Evolutionary conservation across 2,329 filamentous ascomycete genomes (phyloP).

Genomic region (Neoascochyta sp.): DNA sequence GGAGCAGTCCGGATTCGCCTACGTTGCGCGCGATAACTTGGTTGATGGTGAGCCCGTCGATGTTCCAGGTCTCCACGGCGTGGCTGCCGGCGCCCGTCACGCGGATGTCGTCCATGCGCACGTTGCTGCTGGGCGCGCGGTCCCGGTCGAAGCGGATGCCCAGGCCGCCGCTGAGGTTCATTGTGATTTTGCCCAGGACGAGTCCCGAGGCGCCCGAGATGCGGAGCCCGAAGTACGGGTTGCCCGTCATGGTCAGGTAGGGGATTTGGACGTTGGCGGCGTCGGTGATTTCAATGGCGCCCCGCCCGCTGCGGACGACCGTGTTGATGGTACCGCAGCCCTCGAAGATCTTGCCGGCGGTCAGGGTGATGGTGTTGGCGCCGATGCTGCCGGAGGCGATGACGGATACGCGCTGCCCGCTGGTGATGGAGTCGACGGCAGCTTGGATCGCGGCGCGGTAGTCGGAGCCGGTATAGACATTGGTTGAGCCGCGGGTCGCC

Average conservation of each 20-base stretch:
- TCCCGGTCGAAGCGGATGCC: slow-evolving; percentile 59
- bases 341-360: slow-evolving; percentile 55
- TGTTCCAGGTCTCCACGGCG: slow-evolving; percentile 59
- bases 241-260: slow-evolving; percentile 56
- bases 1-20: slow-evolving; percentile 55
- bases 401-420: slow-evolving; percentile 53
- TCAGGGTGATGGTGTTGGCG: slow-evolving; percentile 50
- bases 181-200: slow-evolving; percentile 50
- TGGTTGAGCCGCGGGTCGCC: slow-evolving; percentile 44
- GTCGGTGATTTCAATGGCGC: slow-evolving; percentile 53
- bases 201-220: slow-evolving; percentile 53
- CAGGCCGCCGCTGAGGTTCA: slow-evolving; percentile 54
- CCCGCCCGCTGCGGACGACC: slow-evolving; percentile 43
- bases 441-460: slow-evolving; percentile 55
- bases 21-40: slow-evolving; percentile 53
- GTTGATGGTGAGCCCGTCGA: slow-evolving; percentile 52
- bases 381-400: slow-evolving; percentile 56
- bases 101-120: slow-evolving; percentile 51
- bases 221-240: slow-evolving; percentile 55
- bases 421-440: slow-evolving; percentile 51
- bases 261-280: slow-evolving; percentile 52
- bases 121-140: slow-evolving; percentile 50
- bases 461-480: slow-evolving; percentile 52
- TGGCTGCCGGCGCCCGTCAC: slow-evolving; percentile 55
- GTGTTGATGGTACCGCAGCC: slow-evolving; percentile 57